Evolutionary conservation across 768 basidiomycete species (phyloP), one percentile per base, ranked within the genome.

Genomic region (Leccinum subtestaceum): DNA sequence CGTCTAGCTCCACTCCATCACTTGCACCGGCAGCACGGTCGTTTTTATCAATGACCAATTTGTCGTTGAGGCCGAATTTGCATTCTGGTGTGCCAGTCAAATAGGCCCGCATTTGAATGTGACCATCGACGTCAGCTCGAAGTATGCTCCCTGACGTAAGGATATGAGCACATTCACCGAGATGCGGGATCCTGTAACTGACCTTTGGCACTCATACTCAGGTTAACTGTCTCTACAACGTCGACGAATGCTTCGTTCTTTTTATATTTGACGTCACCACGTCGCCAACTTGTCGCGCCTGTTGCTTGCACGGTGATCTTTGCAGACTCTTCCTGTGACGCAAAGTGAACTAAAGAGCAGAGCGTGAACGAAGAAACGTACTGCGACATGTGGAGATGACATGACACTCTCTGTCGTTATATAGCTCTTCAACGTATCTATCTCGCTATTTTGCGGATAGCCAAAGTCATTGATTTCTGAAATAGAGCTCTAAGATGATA

Each of bases 221-320:
- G 73, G 69, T 99, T 98, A 61, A 99, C 92, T 2, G 84, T 92
- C 77, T 99, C 97, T 47, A 99, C 91, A 9, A 99, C 97, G 70
- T 99, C 97, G n/a, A 99, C 96, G 65, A 98, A 99, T 0, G 97
- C 97, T 70, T 99, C 97, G 64, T 99, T 99, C 82, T 98, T 99
- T 80, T 97, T 91, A 75, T 99, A 98, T 73, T 95, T 96, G 68
- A 98, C 95, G 69, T 98, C 97, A 15, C 85, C 88, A 58, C 95
- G 81, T 45, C 97, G 79, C 97, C 97, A 99, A 72, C 89, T 96
- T 32, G 91, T 98, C 29, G 92, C 89, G 1, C 97, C 97, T 0
- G 97, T 99, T 9, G 97, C 96, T 78, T 99, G 97, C 10, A 85
- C 87, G 0, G 97, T 98, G 61, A 99, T 98, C 73, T 95, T 97